Evolutionary conservation across 768 basidiomycete genomes (phyloP), one percentile per base, ranked within the genome.

Genomic region (Tylopilus plumbeoviolaceoides): DNA sequence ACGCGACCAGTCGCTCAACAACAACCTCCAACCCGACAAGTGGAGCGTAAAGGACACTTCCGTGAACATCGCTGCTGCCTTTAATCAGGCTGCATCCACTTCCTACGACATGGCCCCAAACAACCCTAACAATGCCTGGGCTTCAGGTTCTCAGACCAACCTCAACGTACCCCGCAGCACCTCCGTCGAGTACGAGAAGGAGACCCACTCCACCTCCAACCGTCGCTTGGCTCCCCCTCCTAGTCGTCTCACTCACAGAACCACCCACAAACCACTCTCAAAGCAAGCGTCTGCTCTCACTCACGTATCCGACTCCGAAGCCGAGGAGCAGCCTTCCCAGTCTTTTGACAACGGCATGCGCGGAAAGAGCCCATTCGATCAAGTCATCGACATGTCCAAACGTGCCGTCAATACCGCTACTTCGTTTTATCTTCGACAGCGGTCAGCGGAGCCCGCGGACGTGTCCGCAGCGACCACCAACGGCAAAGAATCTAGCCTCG

Each of bases 1-100:
- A 55, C 74, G 70, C 57, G 73, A 77, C 52, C 73, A 74, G 54
- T 57, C 68, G 35, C 51, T 59, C 51, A 63, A 63, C 50, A 48
- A 42, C 50, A 48, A 42, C 18, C 65, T 71, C 56, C 75, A 83
- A 47, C 89, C 89, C 39, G 78, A 83, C 61, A 82, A 76, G 76
- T 88, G 85, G 85, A 65, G 67, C 53, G 81, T 89, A 54, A 87
- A 87, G 62, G 89, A 90, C 70, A 93, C 91, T 42, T 85, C 89
- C 18, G 91, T 93, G 47, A 88, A 90, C 70, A 85, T 91, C 62
- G 91, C 90, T 10, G 80, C 81, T 61, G 91, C 91, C 28, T 88
- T 94, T 63, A 73, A 76, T 59, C 83, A 85, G 67, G 91, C 91
- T 18, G 87, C 79, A 20, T 73, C 65, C 46, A 63, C 63, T 4